Conservation (phyloP, 83 land plant genomes). For the Larix sibirica region DNA sequence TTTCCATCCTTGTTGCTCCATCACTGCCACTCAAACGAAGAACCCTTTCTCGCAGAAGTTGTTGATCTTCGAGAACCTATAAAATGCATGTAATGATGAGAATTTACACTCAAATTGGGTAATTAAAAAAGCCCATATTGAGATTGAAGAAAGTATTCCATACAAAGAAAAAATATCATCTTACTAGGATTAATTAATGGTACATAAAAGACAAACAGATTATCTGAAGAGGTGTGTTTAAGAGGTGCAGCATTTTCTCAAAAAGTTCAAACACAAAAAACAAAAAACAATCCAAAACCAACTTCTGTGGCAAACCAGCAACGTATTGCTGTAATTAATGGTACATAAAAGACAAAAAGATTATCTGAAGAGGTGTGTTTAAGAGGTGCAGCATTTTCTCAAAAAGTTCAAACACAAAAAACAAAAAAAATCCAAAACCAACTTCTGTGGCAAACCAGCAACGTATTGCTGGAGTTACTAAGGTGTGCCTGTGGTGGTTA, state of each 20-base stretch:
- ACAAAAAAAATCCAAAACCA: no score
- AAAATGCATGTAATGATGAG: neutral
- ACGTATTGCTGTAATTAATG: neutral
- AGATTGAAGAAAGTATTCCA: neutral
- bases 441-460: neutral
- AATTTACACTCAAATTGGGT: neutral
- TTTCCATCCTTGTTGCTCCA: constrained; percentile 81
- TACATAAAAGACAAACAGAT: neutral
- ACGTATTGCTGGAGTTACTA: neutral
- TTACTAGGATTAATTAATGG: neutral
- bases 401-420: no score
- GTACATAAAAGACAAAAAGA: neutral
- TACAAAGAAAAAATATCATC: neutral
- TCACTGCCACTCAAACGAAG: constrained; percentile 79
- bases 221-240: neutral
- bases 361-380: neutral
- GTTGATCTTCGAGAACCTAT: constrained; percentile 92
- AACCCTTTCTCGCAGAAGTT: constrained; percentile 79
- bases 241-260: no score
- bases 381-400: no score
- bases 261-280: no score
- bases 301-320: neutral
- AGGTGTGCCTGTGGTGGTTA: neutral
- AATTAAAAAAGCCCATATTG: neutral
- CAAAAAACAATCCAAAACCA: no score